phyloP scores from a whole-genome alignment of 2,329 filamentous ascomycete genomes.

The Hirsutella thompsonii region DNA sequence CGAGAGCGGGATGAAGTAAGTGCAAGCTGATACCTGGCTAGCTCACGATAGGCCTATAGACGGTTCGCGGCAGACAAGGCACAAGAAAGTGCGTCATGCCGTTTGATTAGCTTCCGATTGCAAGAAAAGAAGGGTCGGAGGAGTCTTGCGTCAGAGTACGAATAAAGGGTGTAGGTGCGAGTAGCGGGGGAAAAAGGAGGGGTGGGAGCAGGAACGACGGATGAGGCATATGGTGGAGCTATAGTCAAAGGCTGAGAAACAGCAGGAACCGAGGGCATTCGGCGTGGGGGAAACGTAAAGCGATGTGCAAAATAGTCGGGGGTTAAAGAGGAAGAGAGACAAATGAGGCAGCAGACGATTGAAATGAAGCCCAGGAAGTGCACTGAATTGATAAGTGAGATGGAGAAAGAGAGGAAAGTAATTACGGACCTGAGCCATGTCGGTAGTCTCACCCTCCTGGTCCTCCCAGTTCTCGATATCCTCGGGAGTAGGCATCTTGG shows the following conservation, averaged over 20 bases:
- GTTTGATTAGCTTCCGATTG: not conserved
- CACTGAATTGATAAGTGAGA: not conserved
- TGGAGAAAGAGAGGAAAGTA: not conserved
- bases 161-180: too few species aligned
- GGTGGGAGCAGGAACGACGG: too few species aligned
- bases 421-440: slow-evolving; percentile 4
- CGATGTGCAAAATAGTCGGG: too few species aligned
- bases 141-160: not conserved
- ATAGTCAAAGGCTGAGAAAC: not conserved
- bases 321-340: too few species aligned
- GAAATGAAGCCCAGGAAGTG: not conserved
- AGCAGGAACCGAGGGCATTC: not conserved
- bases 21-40: slow-evolving; percentile 6
- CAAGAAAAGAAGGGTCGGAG: not conserved
- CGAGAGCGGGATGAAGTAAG: not conserved
- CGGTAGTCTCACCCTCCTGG: not conserved
- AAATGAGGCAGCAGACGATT: too few species aligned
- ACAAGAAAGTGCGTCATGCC: not conserved
- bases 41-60: slow-evolving; percentile 7
- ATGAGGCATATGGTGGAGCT: not conserved
- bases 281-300: too few species aligned
- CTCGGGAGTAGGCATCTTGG: not conserved
- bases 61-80: not conserved
- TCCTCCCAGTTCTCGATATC: slow-evolving; percentile 1
- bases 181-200: too few species aligned